phyloP scores from a whole-genome alignment of 1,139 yeast species.

The Blastobotrys arbuscula region DNA sequence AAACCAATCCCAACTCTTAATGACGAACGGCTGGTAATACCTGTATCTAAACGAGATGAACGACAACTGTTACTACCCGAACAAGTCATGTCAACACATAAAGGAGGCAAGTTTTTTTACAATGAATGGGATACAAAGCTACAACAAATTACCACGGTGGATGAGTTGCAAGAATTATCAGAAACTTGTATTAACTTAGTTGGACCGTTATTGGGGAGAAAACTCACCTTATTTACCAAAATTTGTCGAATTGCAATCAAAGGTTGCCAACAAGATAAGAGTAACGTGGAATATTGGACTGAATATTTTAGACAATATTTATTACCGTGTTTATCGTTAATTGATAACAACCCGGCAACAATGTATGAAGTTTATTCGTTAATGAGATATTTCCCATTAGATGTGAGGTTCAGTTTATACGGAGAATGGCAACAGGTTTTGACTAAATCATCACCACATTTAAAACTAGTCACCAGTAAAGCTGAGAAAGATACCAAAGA shows the following conservation, averaged over 20 bases:
- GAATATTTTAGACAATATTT: slow-evolving; percentile 60
- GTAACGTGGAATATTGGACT: slow-evolving; percentile 43
- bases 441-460: slow-evolving; percentile 48
- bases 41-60: background rate
- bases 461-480: slow-evolving; percentile 58
- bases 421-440: slow-evolving; percentile 68
- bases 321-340: slow-evolving; percentile 59
- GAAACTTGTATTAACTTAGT: slow-evolving; percentile 48
- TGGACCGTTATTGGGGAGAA: slow-evolving; percentile 53
- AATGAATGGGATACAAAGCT: slow-evolving; percentile 45
- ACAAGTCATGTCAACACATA: background rate
- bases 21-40: background rate
- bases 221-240: slow-evolving; percentile 48
- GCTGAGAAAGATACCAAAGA: slow-evolving; percentile 83
- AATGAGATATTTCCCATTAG: slow-evolving; percentile 50
- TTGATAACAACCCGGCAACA: slow-evolving; percentile 57
- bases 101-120: slow-evolving; percentile 44
- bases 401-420: slow-evolving; percentile 70
- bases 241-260: slow-evolving; percentile 53
- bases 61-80: background rate
- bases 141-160: slow-evolving; percentile 38
- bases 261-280: slow-evolving; percentile 24
- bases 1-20: background rate
- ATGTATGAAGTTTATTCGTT: slow-evolving; percentile 57
- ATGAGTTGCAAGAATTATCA: slow-evolving; percentile 44